Evolutionary conservation across 805 yeast species (phyloP), one percentile per base, ranked within the genome.

Genomic region (Wickerhamiella siamensis): DNA sequence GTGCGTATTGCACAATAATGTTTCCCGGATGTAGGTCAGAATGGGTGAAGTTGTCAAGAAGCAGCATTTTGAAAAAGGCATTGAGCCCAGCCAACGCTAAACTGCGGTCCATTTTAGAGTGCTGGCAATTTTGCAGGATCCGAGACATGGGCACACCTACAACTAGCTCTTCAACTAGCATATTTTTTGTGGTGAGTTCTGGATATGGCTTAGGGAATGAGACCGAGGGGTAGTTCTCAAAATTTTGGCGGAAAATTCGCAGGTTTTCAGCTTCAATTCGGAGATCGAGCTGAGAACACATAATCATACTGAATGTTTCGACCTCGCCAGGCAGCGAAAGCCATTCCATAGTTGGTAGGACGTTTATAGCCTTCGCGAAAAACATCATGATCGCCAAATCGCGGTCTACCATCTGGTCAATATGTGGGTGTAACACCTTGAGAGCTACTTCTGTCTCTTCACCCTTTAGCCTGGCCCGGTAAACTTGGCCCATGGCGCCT

Each of bases 401-500:
- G 43, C 97, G 68, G 43, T 71, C 71, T 19, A 91, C 80, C 39
- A 72, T 75, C 10, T 65, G 60, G 41, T 75, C 80, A 4, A 86
- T 95, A 17, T 71, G 64, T 1, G 99, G 99, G 61, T 91, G 99
- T 41, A 88, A 70, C 5, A 91, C 91, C 58, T 91, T 91, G 38
- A 91, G 76, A 0, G 96, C 97, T 22, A 84, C 95, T 60, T 72
- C 67, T 5, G 50, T 39, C 43, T 27, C 37, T 39, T 40, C 43
- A 42, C 36, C 43, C 41, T 41, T 43, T 14, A 83, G 60, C 48
- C 74, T 76, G 1, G 82, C 96, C 31, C 72, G 60, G 60, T 88
- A 83, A 2, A 91, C 98, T 60, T 91, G 98, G 1, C 95, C 98
- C 64, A 91, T 91, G 1, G 98, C 95, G 12, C 98, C 98, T n/a